Base-by-base conservation (phyloP, 768 basidiomycete genomes). In the Lentinula boryana region DNA sequence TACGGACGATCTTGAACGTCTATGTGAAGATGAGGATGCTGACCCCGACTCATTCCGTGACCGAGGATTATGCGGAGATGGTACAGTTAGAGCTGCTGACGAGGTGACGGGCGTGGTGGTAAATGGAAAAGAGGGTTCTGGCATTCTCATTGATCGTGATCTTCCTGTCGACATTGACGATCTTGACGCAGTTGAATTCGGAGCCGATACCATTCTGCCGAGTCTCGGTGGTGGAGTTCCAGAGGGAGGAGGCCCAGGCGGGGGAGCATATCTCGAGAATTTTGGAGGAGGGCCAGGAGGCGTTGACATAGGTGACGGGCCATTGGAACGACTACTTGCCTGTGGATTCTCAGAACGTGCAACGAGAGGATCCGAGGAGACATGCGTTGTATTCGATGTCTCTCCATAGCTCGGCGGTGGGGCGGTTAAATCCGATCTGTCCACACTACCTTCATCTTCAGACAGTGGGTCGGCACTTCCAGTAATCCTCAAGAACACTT, bases 401-500 rank as follows among this genome's bases (percentile, higher is more conserved):
- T 50, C 57, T 31, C 55, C 55, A 41, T 56, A 56, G 8, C 21
- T 23, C 13, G 35, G 53, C 21, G 35, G 35, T 12, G 33, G 16
- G 12, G 33, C 56, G 3, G 12, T 1, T 44, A 43, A 9, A 16
- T 18, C 32, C 36, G 36, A 38, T 12, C 31, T 13, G 21, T 56
- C 40, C 13, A 12, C 16, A 40, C 0, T 6, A 31, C 21, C 15
- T 12, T 23, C 21, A 10, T 12, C n/a, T 49, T 27, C 27, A 0
- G 27, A 27, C 27, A 27, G 27, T 3, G 50, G 16, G 70, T 68
- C 7, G 68, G 69, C 18, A 67, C 49, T 31, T 67, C 64, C 41
- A 33, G 66, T 69, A 40, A 73, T 67, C 52, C 70, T 70, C 60
- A 72, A 68, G 58, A 79, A 78, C 0, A 72, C 71, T 21, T 73